phyloP scores from a whole-genome alignment of 768 basidiomycete species.

The Boletus pseudopeckii region DNA sequence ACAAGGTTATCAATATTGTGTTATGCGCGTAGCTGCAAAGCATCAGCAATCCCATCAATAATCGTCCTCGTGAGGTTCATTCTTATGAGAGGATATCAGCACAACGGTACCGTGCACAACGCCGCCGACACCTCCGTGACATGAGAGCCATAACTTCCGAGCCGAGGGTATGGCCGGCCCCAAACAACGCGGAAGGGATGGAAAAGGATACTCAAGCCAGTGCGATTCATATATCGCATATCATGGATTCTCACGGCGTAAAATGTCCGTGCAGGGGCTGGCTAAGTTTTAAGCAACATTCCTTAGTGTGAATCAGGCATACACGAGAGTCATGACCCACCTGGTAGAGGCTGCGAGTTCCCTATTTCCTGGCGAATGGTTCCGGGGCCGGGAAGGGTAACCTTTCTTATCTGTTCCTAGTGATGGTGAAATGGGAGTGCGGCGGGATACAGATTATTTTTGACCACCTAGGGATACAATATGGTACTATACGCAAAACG shows the following conservation, averaged over 20 bases:
- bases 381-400: too few relatives aligned
- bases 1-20: not conserved
- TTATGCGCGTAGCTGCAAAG: not conserved
- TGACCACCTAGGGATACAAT: constrained; percentile 20
- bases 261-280: not conserved
- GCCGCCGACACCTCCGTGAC: not conserved
- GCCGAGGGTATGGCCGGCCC: not conserved
- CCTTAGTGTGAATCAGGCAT: not conserved
- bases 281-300: not conserved
- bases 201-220: not conserved
- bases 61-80: not conserved
- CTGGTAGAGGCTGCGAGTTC: too few relatives aligned
- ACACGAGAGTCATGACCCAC: not conserved
- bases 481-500: constrained; percentile 7
- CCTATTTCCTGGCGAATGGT: not conserved
- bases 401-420: not conserved
- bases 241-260: not conserved
- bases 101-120: not conserved
- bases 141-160: not conserved
- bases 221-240: not conserved
- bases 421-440: not conserved
- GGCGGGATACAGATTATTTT: constrained; percentile 13
- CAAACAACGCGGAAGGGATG: not conserved
- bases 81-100: not conserved
- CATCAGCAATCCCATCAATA: not conserved